A percentile compares a stretch with the other conserved stretches of the same genome.
These are phyloP conservation scores for Nakataea oryzae DNA, from an alignment of 2,329 filamentous ascomycete species.

Conservation along the genomic window DNA sequence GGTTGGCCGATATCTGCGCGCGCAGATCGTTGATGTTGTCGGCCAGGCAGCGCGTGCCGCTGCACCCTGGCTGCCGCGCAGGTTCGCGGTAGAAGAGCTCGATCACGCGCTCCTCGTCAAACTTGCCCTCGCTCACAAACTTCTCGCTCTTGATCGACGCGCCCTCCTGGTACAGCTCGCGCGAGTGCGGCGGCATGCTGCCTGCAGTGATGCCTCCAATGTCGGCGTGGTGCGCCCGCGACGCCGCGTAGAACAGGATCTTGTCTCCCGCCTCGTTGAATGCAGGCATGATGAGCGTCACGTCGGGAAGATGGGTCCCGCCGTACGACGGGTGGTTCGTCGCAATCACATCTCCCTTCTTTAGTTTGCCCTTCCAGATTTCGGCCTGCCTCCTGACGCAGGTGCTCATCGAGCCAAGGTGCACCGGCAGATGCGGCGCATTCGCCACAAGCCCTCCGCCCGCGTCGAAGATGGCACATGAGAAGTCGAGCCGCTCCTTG, in stretches of 20 bases:
- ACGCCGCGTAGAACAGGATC: conserved; percentile 64
- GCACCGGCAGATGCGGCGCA: conserved; percentile 60
- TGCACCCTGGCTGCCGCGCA: conserved; percentile 56
- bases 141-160: conserved; percentile 48
- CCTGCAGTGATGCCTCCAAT: conserved; percentile 61
- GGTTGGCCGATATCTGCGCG: conserved; percentile 65
- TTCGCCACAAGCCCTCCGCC: conserved; percentile 60
- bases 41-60: conserved; percentile 58
- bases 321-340: conserved; percentile 67
- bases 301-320: conserved; percentile 63
- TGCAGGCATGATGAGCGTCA: conserved; percentile 61
- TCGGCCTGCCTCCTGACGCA: conserved; percentile 50
- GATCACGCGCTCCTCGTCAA: conserved; percentile 60
- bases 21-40: conserved; percentile 70
- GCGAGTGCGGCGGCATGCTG: conserved; percentile 63
- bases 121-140: conserved; percentile 56
- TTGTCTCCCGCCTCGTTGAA: conserved; percentile 37
- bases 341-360: conserved; percentile 62
- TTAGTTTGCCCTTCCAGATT: conserved; percentile 55
- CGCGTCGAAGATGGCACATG: conserved; percentile 59
- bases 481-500: conserved; percentile 63
- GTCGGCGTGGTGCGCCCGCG: conserved; percentile 61
- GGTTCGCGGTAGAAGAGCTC: conserved; percentile 57
- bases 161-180: conserved; percentile 47
- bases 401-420: conserved; percentile 64